Base-by-base conservation (phyloP, 345 rosid genomes). In the Brassica juncea region DNA sequence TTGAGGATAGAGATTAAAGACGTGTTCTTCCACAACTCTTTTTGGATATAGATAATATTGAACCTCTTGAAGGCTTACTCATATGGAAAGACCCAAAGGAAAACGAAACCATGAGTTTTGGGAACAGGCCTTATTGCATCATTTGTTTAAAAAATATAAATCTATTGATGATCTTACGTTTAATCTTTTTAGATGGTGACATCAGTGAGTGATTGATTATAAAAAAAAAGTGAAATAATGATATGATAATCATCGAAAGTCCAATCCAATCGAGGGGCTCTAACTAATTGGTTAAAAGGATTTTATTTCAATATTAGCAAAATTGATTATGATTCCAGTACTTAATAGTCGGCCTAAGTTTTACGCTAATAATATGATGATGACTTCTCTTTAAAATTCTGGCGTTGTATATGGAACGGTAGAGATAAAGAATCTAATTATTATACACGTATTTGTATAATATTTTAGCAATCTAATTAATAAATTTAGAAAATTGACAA, bases 1-100 rank as follows among this genome's bases (percentile, higher is more conserved):
- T 62, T 52, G 58, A 61, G 10, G 68, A 75, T 19, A 58, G 32
- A 68, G 62, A 68, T 21, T 14, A 30, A 44, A 60, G 62, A 34
- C 30, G 28, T 76, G 61, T 68, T 58, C 44, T 68, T 57, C 21
- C 55, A 8, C 60, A 58, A 11, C 68, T 28, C 32, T 39, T 68
- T 58, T 68, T 28, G 73, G 67, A 11, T 10, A 37, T 37, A 16
- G 10, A 37, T 37, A 58, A 37, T 19, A 32, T 28, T 69, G 47
- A 59, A 76, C 61, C 68, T 68, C 23, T 35, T n/a, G 37, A 27
- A 37, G 64, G 30, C 54, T 27, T 27, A 27, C 30, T 27, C 30
- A 39, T 31, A n/a, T 8, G n/a, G 54, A 66, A 54, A 65, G 16
- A 66, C 16, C 39, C 64, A 0, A 19, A 5, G 6, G 14, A 32